Base-by-base conservation (phyloP, 805 yeast genomes). In the Middelhovenomyces tepae region DNA sequence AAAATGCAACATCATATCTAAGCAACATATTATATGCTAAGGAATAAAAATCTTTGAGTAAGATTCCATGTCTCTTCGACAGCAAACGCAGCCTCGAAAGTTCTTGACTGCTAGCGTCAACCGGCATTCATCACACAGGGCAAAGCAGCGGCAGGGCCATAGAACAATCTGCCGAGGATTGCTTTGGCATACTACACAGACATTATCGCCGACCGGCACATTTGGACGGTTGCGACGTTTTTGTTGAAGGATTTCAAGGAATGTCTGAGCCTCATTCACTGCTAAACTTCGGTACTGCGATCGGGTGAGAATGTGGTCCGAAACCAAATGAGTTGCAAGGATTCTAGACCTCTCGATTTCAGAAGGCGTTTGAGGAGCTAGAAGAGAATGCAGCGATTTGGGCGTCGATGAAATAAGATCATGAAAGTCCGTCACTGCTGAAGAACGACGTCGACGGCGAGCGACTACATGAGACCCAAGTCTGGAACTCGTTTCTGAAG, bases 131-230 rank as follows among this genome's bases (percentile, higher is more conserved):
- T 86, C 95, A 55, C 96, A 87, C 4, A 87, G 64, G 0, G 94
- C 86, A 36, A 87, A 72, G 54, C 96, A 87, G 46, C 75, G 72
- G 52, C 96, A 87, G 0, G 96, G 96, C 96, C 96, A 87, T 2
- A 89, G 62, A 6, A 87, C 75, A 26, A 87, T 71, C 37, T 78
- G 81, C 43, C 95, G 65, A 4, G 75, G 70, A 37, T 78, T 73
- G 4, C 68, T 65, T 45, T 80, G 89, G 53, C 96, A 87, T 2
- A 87, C 78, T 5, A 83, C 94, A 57, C 96, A 86, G n/a, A 9
- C 53, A 2, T 57, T 46, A 17, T 54, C 53, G 4, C 19, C 53
- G 42, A 5, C 56, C 61, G 5, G 54, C 60, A 2, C 53, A 54
- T 10, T 45, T 48, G 6, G 46, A 48, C 7, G 36, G 25, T 18